These are phyloP conservation scores for Arabidopsis arenosa DNA, from an alignment of 345 rosid genomes.

Conservation along the genomic window DNA sequence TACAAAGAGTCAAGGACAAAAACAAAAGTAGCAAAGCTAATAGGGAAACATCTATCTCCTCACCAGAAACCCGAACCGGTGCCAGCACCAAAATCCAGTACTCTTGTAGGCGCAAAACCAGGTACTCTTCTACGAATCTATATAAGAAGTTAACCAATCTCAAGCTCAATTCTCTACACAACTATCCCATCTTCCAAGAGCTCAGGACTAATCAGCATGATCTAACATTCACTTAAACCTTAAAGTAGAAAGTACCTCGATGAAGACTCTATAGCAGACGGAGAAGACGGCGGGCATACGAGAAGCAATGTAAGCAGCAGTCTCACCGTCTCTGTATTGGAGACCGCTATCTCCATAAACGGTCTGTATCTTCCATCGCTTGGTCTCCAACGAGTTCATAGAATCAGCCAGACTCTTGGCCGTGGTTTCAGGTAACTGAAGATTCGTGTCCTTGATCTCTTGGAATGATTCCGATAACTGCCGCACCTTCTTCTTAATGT, in stretches of 20 bases:
- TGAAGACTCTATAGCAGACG: slow-evolving; percentile 77
- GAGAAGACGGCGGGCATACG: slow-evolving; percentile 98
- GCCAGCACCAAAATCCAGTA: slow-evolving; percentile 94
- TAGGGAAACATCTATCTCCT: slow-evolving; percentile 28
- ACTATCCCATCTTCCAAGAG: background rate
- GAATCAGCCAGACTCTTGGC: slow-evolving; percentile 79
- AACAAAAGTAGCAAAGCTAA: background rate
- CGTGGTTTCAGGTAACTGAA: slow-evolving; percentile 56
- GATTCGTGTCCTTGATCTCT: slow-evolving; percentile 67
- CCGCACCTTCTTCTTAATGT: slow-evolving; percentile 79
- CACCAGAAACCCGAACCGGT: slow-evolving; percentile 98
- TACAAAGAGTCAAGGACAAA: slow-evolving; percentile 11
- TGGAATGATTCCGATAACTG: slow-evolving; percentile 71
- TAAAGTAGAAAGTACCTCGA: slow-evolving; percentile 55
- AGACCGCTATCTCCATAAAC: slow-evolving; percentile 87
- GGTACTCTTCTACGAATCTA: slow-evolving; percentile 82
- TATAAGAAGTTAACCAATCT: background rate
- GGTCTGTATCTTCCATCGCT: slow-evolving; percentile 89
- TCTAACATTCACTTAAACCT: background rate
- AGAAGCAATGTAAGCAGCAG: slow-evolving; percentile 88
- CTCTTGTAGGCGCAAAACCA: slow-evolving; percentile 67
- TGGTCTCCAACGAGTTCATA: slow-evolving; percentile 75
- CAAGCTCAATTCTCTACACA: background rate
- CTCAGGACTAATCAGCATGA: background rate
- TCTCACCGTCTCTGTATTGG: slow-evolving; percentile 75